These are phyloP conservation scores for Cladosporium austrohemisphaericum DNA, from an alignment of 2,329 filamentous ascomycete genomes.

Conservation along the genomic window DNA sequence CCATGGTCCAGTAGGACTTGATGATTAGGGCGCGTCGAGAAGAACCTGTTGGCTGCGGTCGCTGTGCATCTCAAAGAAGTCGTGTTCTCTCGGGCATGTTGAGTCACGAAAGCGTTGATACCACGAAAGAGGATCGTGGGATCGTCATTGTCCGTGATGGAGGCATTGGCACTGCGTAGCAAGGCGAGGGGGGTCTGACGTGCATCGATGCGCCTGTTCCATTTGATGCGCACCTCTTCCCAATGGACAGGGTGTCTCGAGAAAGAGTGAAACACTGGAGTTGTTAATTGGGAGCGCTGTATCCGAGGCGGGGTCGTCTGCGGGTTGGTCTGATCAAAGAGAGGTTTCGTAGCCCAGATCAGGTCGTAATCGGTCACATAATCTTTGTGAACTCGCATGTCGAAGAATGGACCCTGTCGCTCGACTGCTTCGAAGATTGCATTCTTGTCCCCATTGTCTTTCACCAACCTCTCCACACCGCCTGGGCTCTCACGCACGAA, in stretches of 20 bases:
- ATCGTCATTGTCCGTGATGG: not conserved
- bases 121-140: not conserved
- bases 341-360: constrained; percentile 17
- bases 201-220: not conserved
- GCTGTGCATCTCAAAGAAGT: not conserved
- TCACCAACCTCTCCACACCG: not conserved
- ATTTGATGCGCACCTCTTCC: not conserved
- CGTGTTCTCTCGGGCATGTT: not conserved
- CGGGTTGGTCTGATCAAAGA: constrained; percentile 6
- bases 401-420: not conserved
- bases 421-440: not conserved
- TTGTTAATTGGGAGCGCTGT: constrained; percentile 1
- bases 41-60: not conserved
- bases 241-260: too few relatives aligned
- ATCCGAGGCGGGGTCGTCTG: too few relatives aligned
- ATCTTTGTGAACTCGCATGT: rapidly evolving
- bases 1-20: not conserved
- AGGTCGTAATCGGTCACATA: constrained; percentile 19
- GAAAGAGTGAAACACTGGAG: constrained; percentile 9
- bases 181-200: not conserved
- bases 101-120: not conserved
- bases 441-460: not conserved
- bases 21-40: not conserved
- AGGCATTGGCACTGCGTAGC: not conserved
- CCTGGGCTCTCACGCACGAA: constrained; percentile 7